Base-by-base conservation (phyloP, 2,329 filamentous ascomycete species). In the Scedosporium aurantiacum region DNA sequence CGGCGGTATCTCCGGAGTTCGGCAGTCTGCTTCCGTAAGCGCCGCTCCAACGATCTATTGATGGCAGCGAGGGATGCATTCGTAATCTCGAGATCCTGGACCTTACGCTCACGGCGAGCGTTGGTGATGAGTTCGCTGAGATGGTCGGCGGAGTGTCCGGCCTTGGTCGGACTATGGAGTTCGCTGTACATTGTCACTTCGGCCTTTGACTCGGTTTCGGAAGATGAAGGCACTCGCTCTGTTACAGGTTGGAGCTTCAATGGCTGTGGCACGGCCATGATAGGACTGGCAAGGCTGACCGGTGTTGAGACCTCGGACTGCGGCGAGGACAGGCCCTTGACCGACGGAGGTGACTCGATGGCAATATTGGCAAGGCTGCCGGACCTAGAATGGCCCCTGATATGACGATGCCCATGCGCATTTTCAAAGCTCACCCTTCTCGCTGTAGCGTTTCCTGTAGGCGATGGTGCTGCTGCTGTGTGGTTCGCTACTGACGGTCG, bases 21-120 rank as follows among this genome's bases (percentile, higher is more conserved):
- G 1, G 89, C 84, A 43, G 89, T 93, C 69, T 97, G 93, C 70
- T 96, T 96, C 27, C 91, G 85, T 68, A 99, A 81, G 70, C 97
- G 91, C 25, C 91, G 84, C 74, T 99, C 94, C 0, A 99, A 77
- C 0, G 91, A 94, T 60, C 92, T 83, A 70, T 99, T 99, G 75
- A 99, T 97, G 47, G 94, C 94, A 62, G 96, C 83, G 2, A 99
- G 81, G 1, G 92, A 97, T 1, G 91, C 94, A 69, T 99, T 99
- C 61, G 89, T 96, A 65, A 99, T 99, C 71, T 99, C 91, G 5
- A 99, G 78, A 71, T 99, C 94, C 66, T 97, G 83, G 1, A 99
- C 92, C 76, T 97, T 99, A 64, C 94, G 85, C 73, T 97, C 94
- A 41, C 91, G 84, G 32, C 94, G 84, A 14, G 94, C 94, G 70